These are phyloP conservation scores for Flagelloscypha sp. DNA, from an alignment of 768 basidiomycete genomes.

Conservation along the genomic window DNA sequence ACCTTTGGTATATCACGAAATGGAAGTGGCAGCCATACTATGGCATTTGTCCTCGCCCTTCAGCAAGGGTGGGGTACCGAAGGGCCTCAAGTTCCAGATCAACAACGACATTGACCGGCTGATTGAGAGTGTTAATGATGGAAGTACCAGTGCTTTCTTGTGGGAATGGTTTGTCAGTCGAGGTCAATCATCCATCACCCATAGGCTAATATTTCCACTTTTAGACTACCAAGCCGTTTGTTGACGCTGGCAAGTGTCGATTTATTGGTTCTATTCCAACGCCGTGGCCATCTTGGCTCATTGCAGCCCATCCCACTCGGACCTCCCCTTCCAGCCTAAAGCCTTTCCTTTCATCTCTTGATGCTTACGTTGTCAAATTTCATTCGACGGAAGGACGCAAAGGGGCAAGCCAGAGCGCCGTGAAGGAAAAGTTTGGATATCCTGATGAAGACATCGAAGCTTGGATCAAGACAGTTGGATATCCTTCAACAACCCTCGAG, in stretches of 20 bases:
- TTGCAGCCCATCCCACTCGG: constrained; percentile 71
- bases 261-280: constrained; percentile 85
- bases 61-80: constrained; percentile 73
- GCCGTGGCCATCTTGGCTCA: constrained; percentile 96
- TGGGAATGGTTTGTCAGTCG: constrained; percentile 96
- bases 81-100: constrained; percentile 62
- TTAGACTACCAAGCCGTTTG: constrained; percentile 63
- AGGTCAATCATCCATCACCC: too few relatives aligned
- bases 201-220: too few relatives aligned
- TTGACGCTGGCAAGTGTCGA: constrained; percentile 68
- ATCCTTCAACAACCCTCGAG: constrained; percentile 55
- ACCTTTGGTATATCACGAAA: constrained; percentile 83
- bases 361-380: constrained; percentile 60
- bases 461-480: constrained; percentile 77
- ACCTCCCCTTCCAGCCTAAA: constrained; percentile 48
- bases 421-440: constrained; percentile 74
- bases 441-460: constrained; percentile 76
- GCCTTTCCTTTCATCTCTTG: constrained; percentile 56
- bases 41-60: constrained; percentile 92
- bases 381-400: constrained; percentile 50
- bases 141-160: constrained; percentile 85
- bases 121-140: constrained; percentile 81
- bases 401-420: constrained; percentile 48
- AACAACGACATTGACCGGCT: constrained; percentile 78
- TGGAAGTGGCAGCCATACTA: constrained; percentile 89